A percentile compares a stretch with the other conserved stretches of the same genome.
phyloP scores from a whole-genome alignment of 192 early-diverging fungal genomes.

The Oehlia diaphana region DNA sequence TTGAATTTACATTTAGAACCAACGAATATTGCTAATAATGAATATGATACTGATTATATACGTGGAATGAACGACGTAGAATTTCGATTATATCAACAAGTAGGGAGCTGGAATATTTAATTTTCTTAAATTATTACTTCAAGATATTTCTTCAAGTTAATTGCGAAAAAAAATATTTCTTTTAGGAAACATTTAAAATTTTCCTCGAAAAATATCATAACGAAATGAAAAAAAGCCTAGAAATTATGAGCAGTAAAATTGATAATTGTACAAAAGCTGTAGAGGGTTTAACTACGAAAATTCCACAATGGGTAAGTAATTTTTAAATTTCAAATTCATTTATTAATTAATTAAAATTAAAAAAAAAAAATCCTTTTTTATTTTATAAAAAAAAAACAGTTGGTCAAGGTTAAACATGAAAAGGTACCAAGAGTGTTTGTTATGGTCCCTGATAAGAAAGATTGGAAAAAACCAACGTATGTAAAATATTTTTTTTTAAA shows the following conservation, averaged over 20 bases:
- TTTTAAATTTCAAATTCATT: not conserved
- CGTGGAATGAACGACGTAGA: not conserved
- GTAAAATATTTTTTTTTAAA: not conserved
- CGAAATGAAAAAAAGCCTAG: not conserved
- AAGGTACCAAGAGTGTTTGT: too few species aligned
- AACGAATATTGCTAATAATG: not conserved
- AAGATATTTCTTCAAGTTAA: not conserved
- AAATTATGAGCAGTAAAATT: not conserved
- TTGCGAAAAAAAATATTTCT: not conserved
- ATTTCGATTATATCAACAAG: not conserved
- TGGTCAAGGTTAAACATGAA: too few species aligned
- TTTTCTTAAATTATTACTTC: not conserved
- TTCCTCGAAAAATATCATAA: conserved; percentile 1
- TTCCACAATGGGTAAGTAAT: not conserved
- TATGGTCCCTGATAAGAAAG: too few species aligned
- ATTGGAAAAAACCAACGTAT: not conserved
- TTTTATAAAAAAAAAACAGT: not conserved
- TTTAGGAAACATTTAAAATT: not conserved
- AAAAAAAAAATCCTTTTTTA: too few species aligned
- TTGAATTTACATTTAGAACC: not conserved
- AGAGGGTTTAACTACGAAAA: not conserved
- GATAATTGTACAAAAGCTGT: not conserved
- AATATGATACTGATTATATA: not conserved
- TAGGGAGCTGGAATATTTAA: not conserved
- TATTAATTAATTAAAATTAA: not conserved